A percentile compares a stretch with the other conserved stretches of the same genome.
These are phyloP conservation scores for Aspergillus sp. DNA, from an alignment of 2,329 filamentous ascomycete genomes.

Conservation along the genomic window DNA sequence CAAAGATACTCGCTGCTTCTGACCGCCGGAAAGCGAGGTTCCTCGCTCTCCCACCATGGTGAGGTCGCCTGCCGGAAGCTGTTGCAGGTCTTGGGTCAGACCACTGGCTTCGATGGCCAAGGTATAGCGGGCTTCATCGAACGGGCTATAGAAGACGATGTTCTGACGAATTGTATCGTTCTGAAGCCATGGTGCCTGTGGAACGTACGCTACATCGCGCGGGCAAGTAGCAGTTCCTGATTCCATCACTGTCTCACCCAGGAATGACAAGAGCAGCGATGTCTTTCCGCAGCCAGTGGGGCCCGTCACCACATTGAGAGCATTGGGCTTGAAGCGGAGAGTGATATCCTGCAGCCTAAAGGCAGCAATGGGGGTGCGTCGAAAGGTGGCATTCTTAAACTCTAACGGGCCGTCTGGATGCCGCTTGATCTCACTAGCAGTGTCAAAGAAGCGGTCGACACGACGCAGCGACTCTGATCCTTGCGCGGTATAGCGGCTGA, in stretches of 20 bases:
- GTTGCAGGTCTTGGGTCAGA: conserved; percentile 57
- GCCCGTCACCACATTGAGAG: conserved; percentile 58
- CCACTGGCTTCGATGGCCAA: conserved; percentile 64
- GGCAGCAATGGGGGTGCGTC: conserved; percentile 53
- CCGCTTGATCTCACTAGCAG: conserved; percentile 50
- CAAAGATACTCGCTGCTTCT: conserved; percentile 63
- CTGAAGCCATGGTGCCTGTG: conserved; percentile 66
- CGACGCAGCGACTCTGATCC: conserved; percentile 54
- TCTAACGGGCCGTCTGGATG: conserved; percentile 55
- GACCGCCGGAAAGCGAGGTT: conserved; percentile 64
- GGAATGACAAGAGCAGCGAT: conserved; percentile 48
- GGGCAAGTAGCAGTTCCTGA: conserved; percentile 37
- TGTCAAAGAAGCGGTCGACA: conserved; percentile 58
- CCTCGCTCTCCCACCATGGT: conserved; percentile 65
- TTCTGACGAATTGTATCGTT: conserved; percentile 67
- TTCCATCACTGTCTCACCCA: conserved; percentile 31
- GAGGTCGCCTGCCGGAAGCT: conserved; percentile 60
- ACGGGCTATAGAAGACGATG: conserved; percentile 62
- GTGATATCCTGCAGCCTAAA: conserved; percentile 48
- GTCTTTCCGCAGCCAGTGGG: conserved; percentile 61
- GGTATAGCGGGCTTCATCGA: conserved; percentile 59
- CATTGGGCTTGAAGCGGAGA: conserved; percentile 56
- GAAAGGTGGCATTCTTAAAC: conserved; percentile 52
- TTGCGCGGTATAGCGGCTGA: conserved; percentile 48
- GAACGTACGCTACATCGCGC: conserved; percentile 60